phyloP scores from a whole-genome alignment of 768 basidiomycete species.

The Mycena indigotica region DNA sequence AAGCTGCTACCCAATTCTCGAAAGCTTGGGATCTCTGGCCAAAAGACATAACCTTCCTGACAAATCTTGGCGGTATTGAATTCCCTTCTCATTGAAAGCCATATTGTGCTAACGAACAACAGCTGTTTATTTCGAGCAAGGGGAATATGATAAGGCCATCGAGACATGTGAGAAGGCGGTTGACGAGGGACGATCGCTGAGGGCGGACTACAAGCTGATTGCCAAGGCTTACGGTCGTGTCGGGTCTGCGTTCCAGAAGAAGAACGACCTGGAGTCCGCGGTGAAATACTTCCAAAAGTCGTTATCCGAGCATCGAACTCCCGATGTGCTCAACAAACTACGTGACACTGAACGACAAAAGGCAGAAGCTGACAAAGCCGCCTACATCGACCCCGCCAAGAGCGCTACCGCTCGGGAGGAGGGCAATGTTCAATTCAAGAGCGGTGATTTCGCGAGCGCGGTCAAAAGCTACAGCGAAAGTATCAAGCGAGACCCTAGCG shows the following conservation, averaged over 20 bases:
- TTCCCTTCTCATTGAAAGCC: background rate
- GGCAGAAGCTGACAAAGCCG: conserved; percentile 73
- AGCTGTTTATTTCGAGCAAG: conserved; percentile 95
- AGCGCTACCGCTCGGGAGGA: conserved; percentile 86
- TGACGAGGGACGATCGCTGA: conserved; percentile 87
- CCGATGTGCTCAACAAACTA: conserved; percentile 88
- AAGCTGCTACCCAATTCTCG: conserved; percentile 73
- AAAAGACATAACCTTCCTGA: conserved; percentile 91
- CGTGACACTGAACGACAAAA: conserved; percentile 80
- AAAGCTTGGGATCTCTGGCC: conserved; percentile 94
- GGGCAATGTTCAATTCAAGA: conserved; percentile 91
- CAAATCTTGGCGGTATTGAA: conserved; percentile 80
- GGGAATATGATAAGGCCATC: conserved; percentile 87
- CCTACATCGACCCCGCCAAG: conserved; percentile 86
- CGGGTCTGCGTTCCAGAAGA: conserved; percentile 82
- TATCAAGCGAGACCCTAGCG: conserved; percentile 91
- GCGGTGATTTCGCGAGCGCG: conserved; percentile 86
- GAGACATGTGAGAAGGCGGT: conserved; percentile 95
- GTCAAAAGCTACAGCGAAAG: conserved; percentile 94
- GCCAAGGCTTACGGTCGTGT: conserved; percentile 93
- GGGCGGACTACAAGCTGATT: conserved; percentile 92
- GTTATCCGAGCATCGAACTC: conserved; percentile 94
- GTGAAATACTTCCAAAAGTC: conserved; percentile 94
- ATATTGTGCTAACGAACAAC: conserved; percentile 9
- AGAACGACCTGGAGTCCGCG: conserved; percentile 72